Evolutionary conservation across 768 basidiomycete species (phyloP).

Genomic region (Stropharia rugosoannulata): DNA sequence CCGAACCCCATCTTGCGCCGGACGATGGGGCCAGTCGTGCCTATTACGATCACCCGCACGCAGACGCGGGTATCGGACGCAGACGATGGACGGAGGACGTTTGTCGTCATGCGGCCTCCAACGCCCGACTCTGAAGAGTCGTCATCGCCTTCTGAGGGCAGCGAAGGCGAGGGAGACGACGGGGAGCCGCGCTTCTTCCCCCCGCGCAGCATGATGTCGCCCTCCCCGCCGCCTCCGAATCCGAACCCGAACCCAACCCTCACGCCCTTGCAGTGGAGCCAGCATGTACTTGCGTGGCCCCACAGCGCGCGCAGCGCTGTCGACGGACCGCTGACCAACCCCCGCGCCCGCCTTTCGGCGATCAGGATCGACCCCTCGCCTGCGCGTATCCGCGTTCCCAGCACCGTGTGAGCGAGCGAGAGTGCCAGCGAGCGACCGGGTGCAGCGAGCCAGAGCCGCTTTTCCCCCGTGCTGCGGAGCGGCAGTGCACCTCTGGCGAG

Average conservation of each 20-base stretch:
- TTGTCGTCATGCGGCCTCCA: constrained; percentile 19
- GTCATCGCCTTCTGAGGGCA: neutral
- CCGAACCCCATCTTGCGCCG: constrained; percentile 22
- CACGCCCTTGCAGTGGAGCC: constrained; percentile 32
- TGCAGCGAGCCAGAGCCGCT: neutral
- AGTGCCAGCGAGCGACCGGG: neutral
- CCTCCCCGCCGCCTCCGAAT: constrained; percentile 59
- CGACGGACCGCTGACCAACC: constrained; percentile 55
- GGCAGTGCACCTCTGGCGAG: too few relatives aligned
- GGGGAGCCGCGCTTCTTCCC: neutral
- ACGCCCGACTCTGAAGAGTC: constrained; percentile 17
- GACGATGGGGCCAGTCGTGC: constrained; percentile 29
- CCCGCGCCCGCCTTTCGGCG: constrained; percentile 56
- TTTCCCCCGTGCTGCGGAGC: too few relatives aligned
- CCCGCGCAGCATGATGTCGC: constrained; percentile 29
- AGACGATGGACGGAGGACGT: neutral
- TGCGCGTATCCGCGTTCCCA: constrained; percentile 43
- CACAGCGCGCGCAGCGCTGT: too few relatives aligned
- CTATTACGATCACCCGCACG: constrained; percentile 28
- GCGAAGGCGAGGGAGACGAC: too few relatives aligned
- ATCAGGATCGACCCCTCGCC: constrained; percentile 48
- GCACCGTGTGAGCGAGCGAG: constrained; percentile 23
- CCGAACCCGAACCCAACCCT: constrained; percentile 36
- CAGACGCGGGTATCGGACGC: constrained; percentile 24
- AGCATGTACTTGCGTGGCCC: constrained; percentile 14